These are phyloP conservation scores for Sisymbrium irio DNA, from an alignment of 345 rosid genomes.

Conservation along the genomic window DNA sequence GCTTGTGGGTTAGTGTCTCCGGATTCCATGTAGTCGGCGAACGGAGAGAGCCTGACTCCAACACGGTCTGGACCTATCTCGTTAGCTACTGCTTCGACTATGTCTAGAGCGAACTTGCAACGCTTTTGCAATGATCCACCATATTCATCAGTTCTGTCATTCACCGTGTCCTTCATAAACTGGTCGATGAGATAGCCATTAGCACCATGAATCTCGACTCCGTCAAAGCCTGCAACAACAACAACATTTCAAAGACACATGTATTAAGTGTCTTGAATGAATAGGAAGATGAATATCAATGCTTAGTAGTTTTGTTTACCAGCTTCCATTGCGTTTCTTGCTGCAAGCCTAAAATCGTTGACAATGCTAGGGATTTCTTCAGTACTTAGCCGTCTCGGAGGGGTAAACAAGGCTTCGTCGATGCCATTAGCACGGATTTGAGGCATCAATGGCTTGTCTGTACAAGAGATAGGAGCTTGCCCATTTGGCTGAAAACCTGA, in stretches of 20 bases:
- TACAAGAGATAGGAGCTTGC: conserved; percentile 57
- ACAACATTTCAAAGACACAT: background rate
- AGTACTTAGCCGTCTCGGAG: conserved; percentile 55
- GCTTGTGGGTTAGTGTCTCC: conserved; percentile 65
- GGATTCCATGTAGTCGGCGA: conserved; percentile 46
- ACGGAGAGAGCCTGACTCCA: conserved; percentile 72
- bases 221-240: conserved; percentile 56
- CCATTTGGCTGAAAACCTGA: conserved; percentile 55
- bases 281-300: background rate
- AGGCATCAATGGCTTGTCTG: conserved; percentile 55
- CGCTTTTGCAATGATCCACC: conserved; percentile 72
- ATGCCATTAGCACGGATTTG: conserved; percentile 42
- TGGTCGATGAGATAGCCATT: conserved; percentile 67
- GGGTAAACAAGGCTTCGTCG: conserved; percentile 41
- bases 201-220: conserved; percentile 83
- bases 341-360: conserved; percentile 66
- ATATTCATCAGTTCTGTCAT: conserved; percentile 66
- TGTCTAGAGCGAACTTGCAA: conserved; percentile 59
- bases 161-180: conserved; percentile 67
- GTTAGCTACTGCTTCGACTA: conserved; percentile 56
- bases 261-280: conserved; percentile 1
- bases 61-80: conserved; percentile 76
- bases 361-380: conserved; percentile 72
- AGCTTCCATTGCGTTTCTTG: conserved; percentile 77
- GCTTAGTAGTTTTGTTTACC: conserved; percentile 38